Evolutionary conservation across 2,329 filamentous ascomycete species (phyloP).

Genomic region (Daldinia sp.): DNA sequence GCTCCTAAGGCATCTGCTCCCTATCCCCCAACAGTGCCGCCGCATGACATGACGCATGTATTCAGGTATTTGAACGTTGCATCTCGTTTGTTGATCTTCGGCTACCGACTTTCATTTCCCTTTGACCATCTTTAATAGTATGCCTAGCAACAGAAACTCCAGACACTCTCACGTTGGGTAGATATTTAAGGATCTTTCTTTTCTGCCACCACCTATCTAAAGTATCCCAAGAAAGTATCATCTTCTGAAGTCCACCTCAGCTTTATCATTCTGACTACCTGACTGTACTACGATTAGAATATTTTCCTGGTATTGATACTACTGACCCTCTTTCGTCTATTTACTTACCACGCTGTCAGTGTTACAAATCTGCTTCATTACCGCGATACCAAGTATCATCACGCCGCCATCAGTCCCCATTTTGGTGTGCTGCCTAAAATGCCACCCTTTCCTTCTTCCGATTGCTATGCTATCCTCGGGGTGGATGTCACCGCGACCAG

Average conservation of each 20-base stretch:
- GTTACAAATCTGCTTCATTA: neutral
- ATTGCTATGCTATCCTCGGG: slow-evolving; percentile 42
- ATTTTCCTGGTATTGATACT: neutral
- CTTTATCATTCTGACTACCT: too few species aligned
- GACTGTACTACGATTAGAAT: neutral
- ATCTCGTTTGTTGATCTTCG: neutral
- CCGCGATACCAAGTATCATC: neutral
- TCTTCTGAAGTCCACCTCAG: too few species aligned
- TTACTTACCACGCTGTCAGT: neutral
- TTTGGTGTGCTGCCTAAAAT: slow-evolving; percentile 7
- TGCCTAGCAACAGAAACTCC: neutral
- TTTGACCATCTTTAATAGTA: neutral
- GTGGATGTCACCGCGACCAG: slow-evolving; percentile 34
- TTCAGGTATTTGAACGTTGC: too few species aligned
- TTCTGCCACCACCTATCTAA: too few species aligned
- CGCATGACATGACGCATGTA: too few species aligned
- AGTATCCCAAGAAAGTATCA: too few species aligned
- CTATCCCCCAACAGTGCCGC: too few species aligned
- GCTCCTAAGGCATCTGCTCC: too few species aligned
- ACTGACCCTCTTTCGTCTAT: neutral
- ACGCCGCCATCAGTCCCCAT: neutral
- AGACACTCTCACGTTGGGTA: neutral
- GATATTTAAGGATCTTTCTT: too few species aligned
- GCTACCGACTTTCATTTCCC: neutral
- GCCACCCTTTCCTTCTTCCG: slow-evolving; percentile 20